Evolutionary conservation across 495 filamentous ascomycete genomes (phyloP), one percentile per base, ranked within the genome.

Genomic region (Penicillium odoratum): DNA sequence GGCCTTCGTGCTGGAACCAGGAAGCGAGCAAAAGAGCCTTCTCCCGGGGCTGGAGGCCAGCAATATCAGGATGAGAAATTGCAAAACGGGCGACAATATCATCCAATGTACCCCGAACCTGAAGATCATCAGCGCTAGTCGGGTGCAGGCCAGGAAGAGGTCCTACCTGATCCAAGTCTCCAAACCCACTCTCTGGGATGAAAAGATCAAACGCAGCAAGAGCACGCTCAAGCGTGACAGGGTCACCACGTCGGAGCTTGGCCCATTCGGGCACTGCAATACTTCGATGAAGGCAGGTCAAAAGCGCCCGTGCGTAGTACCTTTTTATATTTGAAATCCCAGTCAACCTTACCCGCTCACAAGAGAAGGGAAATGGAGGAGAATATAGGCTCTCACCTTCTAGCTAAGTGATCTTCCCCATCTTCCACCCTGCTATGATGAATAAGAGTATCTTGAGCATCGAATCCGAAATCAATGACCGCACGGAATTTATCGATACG

Each of bases 171-270:
- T 89, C 81, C 28, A 93, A 67, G 65, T 92, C 90, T 16, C 87
- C 85, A 43, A 84, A 79, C 13, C 81, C 79, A 46, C 85, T 86
- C 56, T 86, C 82, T 10, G 92, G 75, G 36, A 94, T 83, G 66
- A 97, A 97, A 67, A 97, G 81, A 64, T 98, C 94, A 64, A 93
- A 96, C 21, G 86, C 85, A 13, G 84, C 88, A 28, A 97, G 73
- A 6, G 88, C 90, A 46, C 81, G 79, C 67, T 96, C 93, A 40
- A 96, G 79, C 25, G 84, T 67, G 11, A 88, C 73, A 40, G 75
- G 63, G 56, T 83, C 76, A 7, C 76, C 76, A 26, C 74, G 74
- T 33, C 61, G 73, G 10, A 89, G 69, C 52, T 78, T 82, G 47
- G 74, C 72, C 93, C 91, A 97, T 67, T 89, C 81, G 29, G 85